A percentile compares a stretch with the other conserved stretches of the same genome.
Conservation (phyloP, 2,329 filamentous ascomycete genomes). For the Tolypocladium capitatum region DNA sequence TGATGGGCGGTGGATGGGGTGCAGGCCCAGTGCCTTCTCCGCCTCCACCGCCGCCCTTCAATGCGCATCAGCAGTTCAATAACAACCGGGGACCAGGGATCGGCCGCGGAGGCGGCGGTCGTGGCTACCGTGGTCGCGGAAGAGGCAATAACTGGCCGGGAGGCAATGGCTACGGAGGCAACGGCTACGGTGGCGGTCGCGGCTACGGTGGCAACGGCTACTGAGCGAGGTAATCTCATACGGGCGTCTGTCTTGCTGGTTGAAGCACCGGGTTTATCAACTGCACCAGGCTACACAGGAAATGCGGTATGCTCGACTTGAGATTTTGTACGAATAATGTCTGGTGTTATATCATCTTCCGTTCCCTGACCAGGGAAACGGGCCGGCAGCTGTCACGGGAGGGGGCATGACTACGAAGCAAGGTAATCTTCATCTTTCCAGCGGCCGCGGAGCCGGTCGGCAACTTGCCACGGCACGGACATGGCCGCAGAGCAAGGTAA, state of each 20-base stretch:
- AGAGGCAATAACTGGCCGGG: conserved; percentile 8
- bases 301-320: not conserved
- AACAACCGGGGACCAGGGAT: conserved; percentile 12
- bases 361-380: not conserved
- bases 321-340: not conserved
- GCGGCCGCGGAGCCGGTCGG: not conserved
- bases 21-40: conserved; percentile 2
- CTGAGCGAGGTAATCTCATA: not conserved
- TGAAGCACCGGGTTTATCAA: not conserved
- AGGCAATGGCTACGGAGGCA: conserved; percentile 1
- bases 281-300: not conserved
- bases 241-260: not conserved
- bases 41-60: conserved; percentile 7
- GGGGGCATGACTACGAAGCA: not conserved
- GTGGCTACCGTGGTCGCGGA: conserved; percentile 16
- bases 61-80: conserved; percentile 5
- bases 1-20: conserved; percentile 13
- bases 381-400: not conserved
- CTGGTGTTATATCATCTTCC: not conserved
- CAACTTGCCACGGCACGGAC: not conserved
- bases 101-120: conserved; percentile 17
- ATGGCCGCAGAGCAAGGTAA: not conserved
- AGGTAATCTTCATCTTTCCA: not conserved
- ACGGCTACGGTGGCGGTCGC: not conserved
- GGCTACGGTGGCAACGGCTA: no score